A percentile compares a stretch with the other conserved stretches of the same genome.
Evolutionary conservation across 306 rosid species (phyloP).

Genomic region (Vigna angularis): DNA sequence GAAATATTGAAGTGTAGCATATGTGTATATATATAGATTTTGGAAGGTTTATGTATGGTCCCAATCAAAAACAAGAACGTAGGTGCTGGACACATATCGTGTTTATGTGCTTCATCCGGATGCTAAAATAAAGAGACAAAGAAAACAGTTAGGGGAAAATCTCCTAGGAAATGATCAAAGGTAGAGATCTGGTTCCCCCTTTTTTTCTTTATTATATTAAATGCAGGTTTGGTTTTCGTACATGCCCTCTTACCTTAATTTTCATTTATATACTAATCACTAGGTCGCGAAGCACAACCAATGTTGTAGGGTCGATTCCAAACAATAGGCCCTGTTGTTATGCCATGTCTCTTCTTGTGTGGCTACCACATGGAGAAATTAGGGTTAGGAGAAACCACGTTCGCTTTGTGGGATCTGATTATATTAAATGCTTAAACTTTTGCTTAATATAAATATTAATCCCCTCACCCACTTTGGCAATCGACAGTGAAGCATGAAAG

Average conservation of each 20-base stretch:
- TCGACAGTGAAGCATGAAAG: conserved; percentile 44
- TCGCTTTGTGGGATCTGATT: conserved; percentile 34
- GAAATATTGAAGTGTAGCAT: conserved; percentile 35
- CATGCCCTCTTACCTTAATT: conserved; percentile 43
- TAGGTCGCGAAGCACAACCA: conserved; percentile 59
- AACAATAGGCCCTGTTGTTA: conserved; percentile 57
- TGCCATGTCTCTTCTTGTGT: conserved; percentile 55
- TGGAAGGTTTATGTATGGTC: conserved; percentile 37
- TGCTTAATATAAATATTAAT: conserved; percentile 6
- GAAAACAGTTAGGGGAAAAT: conserved; percentile 81
- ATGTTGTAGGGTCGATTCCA: conserved; percentile 66
- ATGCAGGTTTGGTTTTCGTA: conserved; percentile 51
- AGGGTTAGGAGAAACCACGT: conserved; percentile 34
- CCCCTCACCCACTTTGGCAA: conserved; percentile 2
- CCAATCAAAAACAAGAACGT: conserved; percentile 57
- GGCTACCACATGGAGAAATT: conserved; percentile 57
- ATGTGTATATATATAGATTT: conserved; percentile 7
- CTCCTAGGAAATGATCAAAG: conserved; percentile 56
- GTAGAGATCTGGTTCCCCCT: conserved; percentile 72
- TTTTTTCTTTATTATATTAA: background rate
- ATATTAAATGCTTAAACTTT: conserved; percentile 8
- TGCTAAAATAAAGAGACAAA: conserved; percentile 50
- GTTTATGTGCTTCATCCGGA: conserved; percentile 53
- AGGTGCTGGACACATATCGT: conserved; percentile 67
- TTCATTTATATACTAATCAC: conserved; percentile 43